Conservation (phyloP, 306 rosid species). For the Trifolium repens region DNA sequence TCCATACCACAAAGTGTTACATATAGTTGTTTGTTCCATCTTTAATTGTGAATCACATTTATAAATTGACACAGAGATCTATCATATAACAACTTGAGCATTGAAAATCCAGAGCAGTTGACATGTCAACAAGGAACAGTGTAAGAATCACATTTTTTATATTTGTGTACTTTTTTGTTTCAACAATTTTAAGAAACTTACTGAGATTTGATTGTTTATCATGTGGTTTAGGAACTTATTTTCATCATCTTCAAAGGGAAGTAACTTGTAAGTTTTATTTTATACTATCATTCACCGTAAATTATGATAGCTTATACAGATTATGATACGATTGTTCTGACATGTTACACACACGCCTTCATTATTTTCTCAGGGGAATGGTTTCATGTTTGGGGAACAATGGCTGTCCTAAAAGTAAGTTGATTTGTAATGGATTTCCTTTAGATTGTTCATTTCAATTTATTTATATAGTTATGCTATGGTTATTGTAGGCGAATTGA, state of each 20-base stretch:
- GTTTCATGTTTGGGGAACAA: constrained; percentile 52
- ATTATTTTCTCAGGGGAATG: constrained; percentile 46
- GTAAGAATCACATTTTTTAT: constrained; percentile 50
- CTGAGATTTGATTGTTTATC: constrained; percentile 20
- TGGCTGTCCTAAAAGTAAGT: constrained; percentile 57
- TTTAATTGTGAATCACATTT: constrained; percentile 22
- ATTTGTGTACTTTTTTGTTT: constrained; percentile 6
- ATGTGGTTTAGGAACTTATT: constrained; percentile 46
- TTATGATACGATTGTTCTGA: constrained; percentile 35
- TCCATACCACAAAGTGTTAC: neutral
- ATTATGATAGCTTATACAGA: neutral
- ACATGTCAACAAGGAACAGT: constrained; percentile 49
- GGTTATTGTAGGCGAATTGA: neutral
- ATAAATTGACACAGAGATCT: constrained; percentile 61
- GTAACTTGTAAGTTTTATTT: constrained; percentile 41
- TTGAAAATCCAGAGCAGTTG: constrained; percentile 31
- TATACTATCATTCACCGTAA: neutral
- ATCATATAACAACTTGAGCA: constrained; percentile 64
- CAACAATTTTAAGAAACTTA: constrained; percentile 20
- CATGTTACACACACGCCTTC: constrained; percentile 35
- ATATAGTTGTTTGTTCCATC: constrained; percentile 8
- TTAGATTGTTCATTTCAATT: neutral
- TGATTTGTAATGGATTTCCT: neutral
- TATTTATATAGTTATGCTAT: neutral
- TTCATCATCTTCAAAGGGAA: constrained; percentile 44